These are phyloP conservation scores for Hypoxylon sp. DNA, from an alignment of 2,329 filamentous ascomycete genomes.

Conservation along the genomic window DNA sequence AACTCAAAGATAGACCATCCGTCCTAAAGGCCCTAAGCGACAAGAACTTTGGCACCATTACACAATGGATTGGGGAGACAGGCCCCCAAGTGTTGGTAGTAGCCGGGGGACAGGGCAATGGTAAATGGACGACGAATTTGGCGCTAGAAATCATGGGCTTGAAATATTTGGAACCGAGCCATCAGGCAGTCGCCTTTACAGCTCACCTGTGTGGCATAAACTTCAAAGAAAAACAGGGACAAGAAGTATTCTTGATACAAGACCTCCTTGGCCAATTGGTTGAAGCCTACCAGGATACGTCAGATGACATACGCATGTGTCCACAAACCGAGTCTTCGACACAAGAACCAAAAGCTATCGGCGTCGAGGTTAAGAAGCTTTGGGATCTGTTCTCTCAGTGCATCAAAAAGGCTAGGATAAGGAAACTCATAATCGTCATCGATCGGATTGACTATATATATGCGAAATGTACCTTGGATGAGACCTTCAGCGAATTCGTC, in stretches of 20 bases:
- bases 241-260: constrained; percentile 1
- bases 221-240: background rate
- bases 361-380: background rate
- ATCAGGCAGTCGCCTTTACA: background rate
- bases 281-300: background rate
- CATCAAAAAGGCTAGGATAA: background rate
- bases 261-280: constrained; percentile 13
- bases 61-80: constrained; percentile 5
- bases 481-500: background rate
- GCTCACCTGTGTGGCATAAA: constrained; percentile 8
- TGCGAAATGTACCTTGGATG: background rate
- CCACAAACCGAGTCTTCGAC: background rate
- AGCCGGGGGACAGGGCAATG: background rate
- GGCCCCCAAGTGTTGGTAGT: constrained; percentile 1
- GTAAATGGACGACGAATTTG: constrained; percentile 12
- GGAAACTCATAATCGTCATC: constrained; percentile 11
- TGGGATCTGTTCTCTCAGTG: constrained; percentile 1
- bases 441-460: constrained; percentile 5
- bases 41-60: background rate
- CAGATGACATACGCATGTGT: background rate
- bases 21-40: constrained; percentile 3
- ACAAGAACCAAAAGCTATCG: background rate
- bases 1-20: background rate
- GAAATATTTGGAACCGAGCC: background rate
- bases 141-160: constrained; percentile 1